Conservation (phyloP, 2,329 filamentous ascomycete species). For the Incumbomyces lentus region DNA sequence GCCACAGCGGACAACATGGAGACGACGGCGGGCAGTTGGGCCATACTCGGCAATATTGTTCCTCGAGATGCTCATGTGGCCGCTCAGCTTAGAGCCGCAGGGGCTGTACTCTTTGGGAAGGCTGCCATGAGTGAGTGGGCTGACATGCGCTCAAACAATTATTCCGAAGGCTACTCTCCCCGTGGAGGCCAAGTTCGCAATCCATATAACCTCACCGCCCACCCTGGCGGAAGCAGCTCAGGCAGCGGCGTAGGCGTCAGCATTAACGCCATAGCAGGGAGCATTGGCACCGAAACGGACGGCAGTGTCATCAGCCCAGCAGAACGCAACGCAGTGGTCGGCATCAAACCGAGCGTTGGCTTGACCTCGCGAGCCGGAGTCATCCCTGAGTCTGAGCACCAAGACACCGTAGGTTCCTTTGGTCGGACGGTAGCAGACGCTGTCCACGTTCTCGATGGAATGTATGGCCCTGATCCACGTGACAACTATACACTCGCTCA, state of each 20-base stretch:
- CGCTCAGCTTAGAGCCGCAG: conserved; percentile 49
- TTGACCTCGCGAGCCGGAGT: conserved; percentile 55
- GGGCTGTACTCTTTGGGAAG: conserved; percentile 61
- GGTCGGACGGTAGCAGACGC: conserved; percentile 61
- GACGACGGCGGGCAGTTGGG: conserved; percentile 62
- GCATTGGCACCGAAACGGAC: conserved; percentile 66
- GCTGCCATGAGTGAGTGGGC: conserved; percentile 65
- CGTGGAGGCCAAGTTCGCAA: conserved; percentile 55
- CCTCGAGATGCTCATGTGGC: conserved; percentile 61
- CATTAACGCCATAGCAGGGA: conserved; percentile 52
- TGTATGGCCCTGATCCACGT: conserved; percentile 51
- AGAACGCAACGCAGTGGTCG: conserved; percentile 57
- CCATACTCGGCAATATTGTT: conserved; percentile 54
- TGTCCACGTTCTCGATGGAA: conserved; percentile 54
- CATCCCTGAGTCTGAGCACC: conserved; percentile 56
- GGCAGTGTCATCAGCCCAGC: conserved; percentile 63
- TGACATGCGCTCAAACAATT: conserved; percentile 56
- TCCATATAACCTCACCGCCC: conserved; percentile 58
- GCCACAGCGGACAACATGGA: conserved; percentile 59
- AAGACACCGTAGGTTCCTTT: conserved; percentile 60
- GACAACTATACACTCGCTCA: conserved; percentile 59
- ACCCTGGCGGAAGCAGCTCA: conserved; percentile 59
- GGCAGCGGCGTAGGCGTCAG: conserved; percentile 56
- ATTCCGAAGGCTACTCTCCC: conserved; percentile 57
- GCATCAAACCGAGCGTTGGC: conserved; percentile 67